Percentiles rank a stretch among this genome's conserved stretches.
These are phyloP conservation scores for Podaxis sp. DNA, from an alignment of 768 basidiomycete species.

Conservation along the genomic window DNA sequence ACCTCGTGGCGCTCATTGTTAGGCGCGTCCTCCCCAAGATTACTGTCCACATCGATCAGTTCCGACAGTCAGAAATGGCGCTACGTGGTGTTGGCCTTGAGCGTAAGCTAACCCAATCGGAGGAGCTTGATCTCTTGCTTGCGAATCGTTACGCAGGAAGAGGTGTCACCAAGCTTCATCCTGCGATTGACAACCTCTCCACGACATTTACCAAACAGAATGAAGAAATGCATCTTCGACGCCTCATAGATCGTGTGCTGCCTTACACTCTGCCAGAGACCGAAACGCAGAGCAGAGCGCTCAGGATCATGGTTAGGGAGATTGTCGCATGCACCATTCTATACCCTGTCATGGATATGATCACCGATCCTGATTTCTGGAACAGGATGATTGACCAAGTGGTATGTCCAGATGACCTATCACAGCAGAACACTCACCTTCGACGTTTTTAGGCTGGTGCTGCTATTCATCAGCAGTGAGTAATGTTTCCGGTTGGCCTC, in stretches of 20 bases:
- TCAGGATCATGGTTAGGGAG: slow-evolving; percentile 76
- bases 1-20: slow-evolving; percentile 73
- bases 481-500: not conserved
- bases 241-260: slow-evolving; percentile 66
- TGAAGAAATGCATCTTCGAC: slow-evolving; percentile 80
- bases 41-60: slow-evolving; percentile 85
- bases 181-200: slow-evolving; percentile 84
- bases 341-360: slow-evolving; percentile 87
- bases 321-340: slow-evolving; percentile 78
- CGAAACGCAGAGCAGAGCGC: slow-evolving; percentile 65
- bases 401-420: slow-evolving; percentile 44
- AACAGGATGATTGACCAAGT: slow-evolving; percentile 89
- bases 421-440: not conserved
- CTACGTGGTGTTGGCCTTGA: slow-evolving; percentile 80
- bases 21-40: slow-evolving; percentile 85
- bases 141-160: slow-evolving; percentile 76
- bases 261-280: slow-evolving; percentile 71
- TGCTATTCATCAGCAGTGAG: slow-evolving; percentile 48
- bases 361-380: slow-evolving; percentile 97
- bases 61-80: slow-evolving; percentile 83
- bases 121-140: slow-evolving; percentile 82
- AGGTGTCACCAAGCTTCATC: slow-evolving; percentile 66
- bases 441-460: slow-evolving; percentile 38
- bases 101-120: slow-evolving; percentile 80
- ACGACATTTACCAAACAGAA: slow-evolving; percentile 86